A percentile compares a stretch with the other conserved stretches of the same genome.
Conservation (phyloP, 2,329 filamentous ascomycete genomes). For the Lecanicillium sp. region DNA sequence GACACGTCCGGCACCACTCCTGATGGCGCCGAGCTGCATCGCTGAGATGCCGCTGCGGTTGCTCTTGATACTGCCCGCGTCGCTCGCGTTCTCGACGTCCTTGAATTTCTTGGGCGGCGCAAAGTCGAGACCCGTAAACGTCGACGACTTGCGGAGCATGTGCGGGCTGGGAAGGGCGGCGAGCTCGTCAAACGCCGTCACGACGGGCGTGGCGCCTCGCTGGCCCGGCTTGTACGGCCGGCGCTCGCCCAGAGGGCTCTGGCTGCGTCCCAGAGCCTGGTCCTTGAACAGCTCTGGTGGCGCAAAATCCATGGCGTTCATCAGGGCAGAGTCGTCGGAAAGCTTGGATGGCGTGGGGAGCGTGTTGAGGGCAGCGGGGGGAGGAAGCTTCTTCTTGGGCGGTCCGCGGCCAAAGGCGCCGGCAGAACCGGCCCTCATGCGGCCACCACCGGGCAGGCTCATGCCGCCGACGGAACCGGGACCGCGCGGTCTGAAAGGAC, state of each 20-base stretch:
- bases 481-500: constrained; percentile 35
- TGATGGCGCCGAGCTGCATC: constrained; percentile 63
- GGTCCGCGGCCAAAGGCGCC: constrained; percentile 33
- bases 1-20: constrained; percentile 77
- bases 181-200: constrained; percentile 81
- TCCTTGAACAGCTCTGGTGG: constrained; percentile 65
- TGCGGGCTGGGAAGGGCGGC: constrained; percentile 80
- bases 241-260: constrained; percentile 58
- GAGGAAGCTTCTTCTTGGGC: constrained; percentile 51
- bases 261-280: constrained; percentile 60
- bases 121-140: constrained; percentile 76
- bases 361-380: constrained; percentile 65
- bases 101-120: constrained; percentile 71
- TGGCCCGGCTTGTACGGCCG: constrained; percentile 70
- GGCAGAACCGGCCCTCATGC: constrained; percentile 46
- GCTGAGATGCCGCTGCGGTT: constrained; percentile 69
- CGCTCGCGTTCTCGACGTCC: constrained; percentile 54
- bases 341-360: constrained; percentile 83
- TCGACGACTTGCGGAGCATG: constrained; percentile 67
- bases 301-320: constrained; percentile 74
- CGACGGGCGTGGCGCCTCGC: constrained; percentile 70
- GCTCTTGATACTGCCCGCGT: constrained; percentile 59
- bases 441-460: constrained; percentile 36
- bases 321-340: constrained; percentile 67
- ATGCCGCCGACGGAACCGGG: constrained; percentile 20